Conservation (phyloP, 129 eudicot species). For the Pulicaria dysenterica region DNA sequence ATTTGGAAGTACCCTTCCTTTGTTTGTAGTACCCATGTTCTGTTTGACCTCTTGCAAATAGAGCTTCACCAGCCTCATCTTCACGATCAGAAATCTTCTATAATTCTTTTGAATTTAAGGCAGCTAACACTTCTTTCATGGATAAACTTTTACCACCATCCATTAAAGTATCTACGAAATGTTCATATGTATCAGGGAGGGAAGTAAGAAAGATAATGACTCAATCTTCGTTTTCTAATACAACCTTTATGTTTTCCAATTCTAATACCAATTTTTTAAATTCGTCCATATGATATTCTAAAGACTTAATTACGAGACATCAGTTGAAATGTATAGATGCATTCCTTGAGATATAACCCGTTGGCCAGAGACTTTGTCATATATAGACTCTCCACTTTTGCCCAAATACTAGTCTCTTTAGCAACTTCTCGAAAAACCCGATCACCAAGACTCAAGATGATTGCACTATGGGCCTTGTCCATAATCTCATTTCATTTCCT, state of each 20-base stretch:
- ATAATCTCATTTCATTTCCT: not conserved
- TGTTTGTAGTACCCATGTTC: not conserved
- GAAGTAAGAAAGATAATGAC: not conserved
- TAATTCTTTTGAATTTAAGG: not conserved
- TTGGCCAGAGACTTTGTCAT: conserved; percentile 34
- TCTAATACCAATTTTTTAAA: not conserved
- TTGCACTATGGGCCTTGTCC: conserved; percentile 11
- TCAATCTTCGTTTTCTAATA: not conserved
- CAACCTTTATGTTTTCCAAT: too few species aligned
- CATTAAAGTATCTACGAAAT: not conserved
- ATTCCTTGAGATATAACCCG: conserved; percentile 10
- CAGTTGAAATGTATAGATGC: not conserved
- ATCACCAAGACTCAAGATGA: conserved; percentile 6
- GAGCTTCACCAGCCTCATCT: not conserved
- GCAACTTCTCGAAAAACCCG: conserved; percentile 15
- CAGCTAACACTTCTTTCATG: not conserved
- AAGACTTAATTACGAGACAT: not conserved
- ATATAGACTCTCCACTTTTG: conserved; percentile 12
- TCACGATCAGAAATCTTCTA: not conserved
- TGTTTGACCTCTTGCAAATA: not conserved
- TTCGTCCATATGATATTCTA: not conserved
- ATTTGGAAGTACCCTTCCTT: not conserved
- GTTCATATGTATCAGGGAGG: too few species aligned
- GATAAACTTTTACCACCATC: not conserved
- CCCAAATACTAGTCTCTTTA: conserved; percentile 13